These are phyloP conservation scores for Pilasporangium apinafurcum DNA, from an alignment of 352 stramenopile species.

Conservation along the genomic window DNA sequence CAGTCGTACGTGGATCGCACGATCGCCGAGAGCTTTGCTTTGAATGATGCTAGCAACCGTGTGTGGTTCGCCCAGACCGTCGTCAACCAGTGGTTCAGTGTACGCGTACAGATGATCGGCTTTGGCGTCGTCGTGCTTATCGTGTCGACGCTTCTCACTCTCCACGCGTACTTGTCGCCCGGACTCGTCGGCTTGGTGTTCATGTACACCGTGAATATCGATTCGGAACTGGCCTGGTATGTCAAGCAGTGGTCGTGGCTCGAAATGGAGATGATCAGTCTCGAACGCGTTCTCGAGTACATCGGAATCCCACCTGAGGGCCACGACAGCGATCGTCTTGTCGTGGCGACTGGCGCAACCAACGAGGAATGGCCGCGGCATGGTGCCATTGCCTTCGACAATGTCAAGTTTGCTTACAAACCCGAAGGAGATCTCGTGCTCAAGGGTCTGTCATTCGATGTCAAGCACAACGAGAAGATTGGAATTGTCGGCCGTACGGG, in stretches of 20 bases:
- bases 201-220: slow-evolving; percentile 83
- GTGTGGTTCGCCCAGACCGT: slow-evolving; percentile 17
- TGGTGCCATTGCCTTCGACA: slow-evolving; percentile 79
- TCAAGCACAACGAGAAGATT: slow-evolving; percentile 51
- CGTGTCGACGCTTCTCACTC: slow-evolving; percentile 29
- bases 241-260: slow-evolving; percentile 45
- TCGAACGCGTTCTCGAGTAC: slow-evolving; percentile 88
- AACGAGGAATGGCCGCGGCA: slow-evolving; percentile 70
- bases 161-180: slow-evolving; percentile 21
- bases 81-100: slow-evolving; percentile 25
- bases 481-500: slow-evolving; percentile 80
- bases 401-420: slow-evolving; percentile 85
- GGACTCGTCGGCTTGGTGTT: slow-evolving; percentile 82
- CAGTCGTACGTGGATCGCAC: slow-evolving; percentile 19
- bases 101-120: slow-evolving; percentile 42
- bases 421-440: slow-evolving; percentile 37
- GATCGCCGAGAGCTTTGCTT: slow-evolving; percentile 8
- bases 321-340: background rate
- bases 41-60: slow-evolving; percentile 16
- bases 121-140: slow-evolving; percentile 30
- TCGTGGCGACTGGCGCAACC: background rate
- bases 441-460: too few relatives aligned
- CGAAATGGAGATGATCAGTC: slow-evolving; percentile 74
- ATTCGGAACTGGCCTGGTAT: slow-evolving; percentile 65
- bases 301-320: slow-evolving; percentile 35